These are phyloP conservation scores for Prunus persica DNA, from an alignment of 306 rosid genomes.

Conservation along the genomic window Prunus_persica_NCBIv2 NC_034010.1:22813501-22814000, in stretches of 20 bases:
- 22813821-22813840: neutral
- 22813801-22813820: neutral
- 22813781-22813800: neutral
- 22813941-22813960: neutral
- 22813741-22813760: conserved; percentile 15
- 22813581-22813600: neutral
- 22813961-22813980: conserved; percentile 61
- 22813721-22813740: conserved; percentile 53
- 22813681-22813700: conserved; percentile 46
- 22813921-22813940: conserved; percentile 1
- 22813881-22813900: neutral
- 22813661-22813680: conserved; percentile 67
- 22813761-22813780: neutral
- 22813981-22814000: conserved; percentile 83
- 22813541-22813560: conserved; percentile 11
- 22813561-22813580: neutral
- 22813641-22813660: conserved; percentile 66
- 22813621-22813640: conserved; percentile 1
- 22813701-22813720: conserved; percentile 48
- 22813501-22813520: conserved; percentile 8
- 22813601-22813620: neutral
- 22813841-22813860: neutral
- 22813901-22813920: conserved; percentile 8
- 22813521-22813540: conserved; percentile 22
- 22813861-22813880: neutral